phyloP scores from a whole-genome alignment of 805 yeast genomes.

The Candida quercuum region DNA sequence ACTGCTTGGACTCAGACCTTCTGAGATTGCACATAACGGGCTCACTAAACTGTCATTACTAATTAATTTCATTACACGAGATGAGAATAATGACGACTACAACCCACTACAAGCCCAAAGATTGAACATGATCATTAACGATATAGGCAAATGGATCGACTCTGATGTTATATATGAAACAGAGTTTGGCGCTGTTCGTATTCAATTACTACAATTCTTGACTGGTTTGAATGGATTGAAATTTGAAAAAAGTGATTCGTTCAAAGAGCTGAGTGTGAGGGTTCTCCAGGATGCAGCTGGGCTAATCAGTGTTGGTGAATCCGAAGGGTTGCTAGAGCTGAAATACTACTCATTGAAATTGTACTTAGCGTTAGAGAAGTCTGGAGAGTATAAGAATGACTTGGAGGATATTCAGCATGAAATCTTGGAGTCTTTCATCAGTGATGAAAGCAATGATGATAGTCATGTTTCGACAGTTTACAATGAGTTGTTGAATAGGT shows the following conservation, averaged over 20 bases:
- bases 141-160: conserved; percentile 53
- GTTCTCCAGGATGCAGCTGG: conserved; percentile 41
- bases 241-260: conserved; percentile 24
- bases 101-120: conserved; percentile 59
- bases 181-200: conserved; percentile 45
- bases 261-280: conserved; percentile 32
- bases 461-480: conserved; percentile 31
- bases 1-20: conserved; percentile 46
- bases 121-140: conserved; percentile 52
- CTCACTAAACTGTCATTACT: conserved; percentile 43
- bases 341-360: conserved; percentile 42
- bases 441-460: conserved; percentile 14
- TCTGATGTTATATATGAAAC: conserved; percentile 56
- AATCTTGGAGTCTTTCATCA: conserved; percentile 36
- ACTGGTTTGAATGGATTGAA: conserved; percentile 15
- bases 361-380: conserved; percentile 26
- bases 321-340: conserved; percentile 34
- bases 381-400: conserved; percentile 21
- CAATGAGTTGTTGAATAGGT: conserved; percentile 31
- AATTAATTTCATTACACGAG: conserved; percentile 31
- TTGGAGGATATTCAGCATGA: conserved; percentile 33
- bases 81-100: conserved; percentile 23
- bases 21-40: conserved; percentile 38
- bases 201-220: conserved; percentile 45
- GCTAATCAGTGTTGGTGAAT: conserved; percentile 33